Percentiles rank a stretch among this genome's conserved stretches.
phyloP scores from a whole-genome alignment of 352 stramenopile genomes.

The Heterotrichella gracilis region DNA sequence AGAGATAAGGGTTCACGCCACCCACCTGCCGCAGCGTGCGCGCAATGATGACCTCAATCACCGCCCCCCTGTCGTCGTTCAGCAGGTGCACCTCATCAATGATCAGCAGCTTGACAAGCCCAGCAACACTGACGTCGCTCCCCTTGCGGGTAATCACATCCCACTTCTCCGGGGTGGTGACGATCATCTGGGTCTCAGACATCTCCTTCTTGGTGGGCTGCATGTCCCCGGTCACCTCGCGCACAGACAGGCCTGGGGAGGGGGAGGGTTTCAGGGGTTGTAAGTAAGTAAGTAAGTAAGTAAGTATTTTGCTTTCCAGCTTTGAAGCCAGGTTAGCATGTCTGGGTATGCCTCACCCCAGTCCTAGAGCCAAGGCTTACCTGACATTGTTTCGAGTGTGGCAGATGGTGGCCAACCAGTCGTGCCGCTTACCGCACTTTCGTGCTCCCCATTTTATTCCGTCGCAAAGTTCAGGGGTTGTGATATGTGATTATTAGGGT shows the following conservation, averaged over 20 bases:
- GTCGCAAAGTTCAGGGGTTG: no score
- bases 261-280: no score
- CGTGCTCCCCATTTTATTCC: no score
- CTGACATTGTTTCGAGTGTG: no score
- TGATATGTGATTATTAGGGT: no score
- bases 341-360: no score
- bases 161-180: constrained; percentile 95
- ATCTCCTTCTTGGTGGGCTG: constrained; percentile 83
- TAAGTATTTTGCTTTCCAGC: no score
- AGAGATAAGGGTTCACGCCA: not conserved
- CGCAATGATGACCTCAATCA: constrained; percentile 96
- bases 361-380: no score
- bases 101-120: constrained; percentile 67
- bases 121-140: constrained; percentile 57
- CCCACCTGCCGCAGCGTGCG: constrained; percentile 54
- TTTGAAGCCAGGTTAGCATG: no score
- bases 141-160: constrained; percentile 92
- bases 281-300: no score
- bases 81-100: constrained; percentile 98
- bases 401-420: no score
- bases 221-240: constrained; percentile 43
- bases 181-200: constrained; percentile 62
- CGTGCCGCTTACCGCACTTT: no score
- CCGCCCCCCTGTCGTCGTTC: constrained; percentile 74
- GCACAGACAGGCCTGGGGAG: constrained; percentile 24